A percentile compares a stretch with the other conserved stretches of the same genome.
Evolutionary conservation across 2,329 filamentous ascomycete species (phyloP).

Genomic region (Fusarium sp.): DNA sequence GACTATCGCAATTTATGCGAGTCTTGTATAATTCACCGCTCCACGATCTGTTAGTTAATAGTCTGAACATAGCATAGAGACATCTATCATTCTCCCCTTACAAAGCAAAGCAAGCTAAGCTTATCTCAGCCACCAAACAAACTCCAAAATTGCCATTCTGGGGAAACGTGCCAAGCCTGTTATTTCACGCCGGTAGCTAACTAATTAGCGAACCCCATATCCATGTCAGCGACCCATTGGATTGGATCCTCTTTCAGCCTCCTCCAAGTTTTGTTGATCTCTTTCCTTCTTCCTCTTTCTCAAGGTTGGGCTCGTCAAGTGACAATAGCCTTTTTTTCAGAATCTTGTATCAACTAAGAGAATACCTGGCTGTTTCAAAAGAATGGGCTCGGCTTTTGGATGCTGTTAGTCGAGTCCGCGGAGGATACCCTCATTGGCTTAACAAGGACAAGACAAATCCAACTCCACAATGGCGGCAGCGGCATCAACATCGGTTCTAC

Average conservation of each 20-base stretch:
- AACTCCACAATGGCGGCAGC: constrained; percentile 35
- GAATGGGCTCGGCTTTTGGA: constrained; percentile 18
- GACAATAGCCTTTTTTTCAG: not conserved
- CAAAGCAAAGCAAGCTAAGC: constrained; percentile 3
- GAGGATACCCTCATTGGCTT: constrained; percentile 9
- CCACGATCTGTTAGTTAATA: not conserved
- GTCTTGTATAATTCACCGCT: not conserved
- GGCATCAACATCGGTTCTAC: constrained; percentile 24
- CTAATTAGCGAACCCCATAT: constrained; percentile 20
- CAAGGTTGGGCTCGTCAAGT: not conserved
- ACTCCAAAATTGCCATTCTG: constrained; percentile 24
- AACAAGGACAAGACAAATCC: constrained; percentile 1
- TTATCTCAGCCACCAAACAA: constrained; percentile 15
- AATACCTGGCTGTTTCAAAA: not conserved
- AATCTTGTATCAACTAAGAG: too few relatives aligned
- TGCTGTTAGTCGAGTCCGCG: constrained; percentile 27
- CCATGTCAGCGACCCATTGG: constrained; percentile 26
- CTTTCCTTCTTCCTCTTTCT: not conserved
- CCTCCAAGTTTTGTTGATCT: constrained; percentile 31
- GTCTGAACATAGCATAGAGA: not conserved
- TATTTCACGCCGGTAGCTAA: constrained; percentile 4
- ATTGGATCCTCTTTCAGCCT: constrained; percentile 39
- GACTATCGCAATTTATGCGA: not conserved
- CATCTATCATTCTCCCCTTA: not conserved
- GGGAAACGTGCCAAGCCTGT: constrained; percentile 45